These are phyloP conservation scores for Candida easanensis DNA, from an alignment of 805 yeast species.

Conservation along the genomic window DNA sequence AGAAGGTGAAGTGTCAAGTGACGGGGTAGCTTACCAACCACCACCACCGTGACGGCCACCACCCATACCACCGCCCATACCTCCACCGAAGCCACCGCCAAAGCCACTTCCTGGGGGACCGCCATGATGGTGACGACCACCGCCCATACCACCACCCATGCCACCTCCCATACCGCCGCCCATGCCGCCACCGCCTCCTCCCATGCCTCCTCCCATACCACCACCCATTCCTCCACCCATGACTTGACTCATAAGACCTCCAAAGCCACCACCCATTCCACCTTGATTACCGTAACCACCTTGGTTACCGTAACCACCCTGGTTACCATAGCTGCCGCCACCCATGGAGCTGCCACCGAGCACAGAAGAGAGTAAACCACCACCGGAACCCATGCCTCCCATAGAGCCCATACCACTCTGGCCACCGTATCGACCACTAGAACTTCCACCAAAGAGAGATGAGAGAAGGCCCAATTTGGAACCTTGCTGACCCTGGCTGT, in stretches of 20 bases:
- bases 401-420: constrained; percentile 3
- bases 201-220: constrained; percentile 4
- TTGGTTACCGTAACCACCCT: constrained; percentile 2
- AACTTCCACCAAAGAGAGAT: constrained; percentile 9
- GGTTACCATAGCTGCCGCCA: constrained; percentile 2
- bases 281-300: constrained; percentile 6
- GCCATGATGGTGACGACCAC: constrained; percentile 2
- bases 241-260: neutral
- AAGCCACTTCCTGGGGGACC: constrained; percentile 2
- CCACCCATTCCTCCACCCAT: constrained; percentile 7
- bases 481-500: constrained; percentile 11
- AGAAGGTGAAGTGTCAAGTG: neutral
- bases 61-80: no score
- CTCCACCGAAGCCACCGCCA: no score
- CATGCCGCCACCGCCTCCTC: constrained; percentile 5
- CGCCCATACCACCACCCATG: constrained; percentile 10
- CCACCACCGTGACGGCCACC: constrained; percentile 8
- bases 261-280: constrained; percentile 1
- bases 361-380: constrained; percentile 13
- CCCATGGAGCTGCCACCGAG: constrained; percentile 12
- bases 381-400: constrained; percentile 11
- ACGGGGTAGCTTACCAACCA: constrained; percentile 5
- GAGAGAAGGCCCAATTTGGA: constrained; percentile 9
- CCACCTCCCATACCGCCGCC: constrained; percentile 7
- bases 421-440: constrained; percentile 1